Evolutionary conservation across 2,329 filamentous ascomycete genomes (phyloP).

Genomic region (Pseudogymnoascus sp.): DNA sequence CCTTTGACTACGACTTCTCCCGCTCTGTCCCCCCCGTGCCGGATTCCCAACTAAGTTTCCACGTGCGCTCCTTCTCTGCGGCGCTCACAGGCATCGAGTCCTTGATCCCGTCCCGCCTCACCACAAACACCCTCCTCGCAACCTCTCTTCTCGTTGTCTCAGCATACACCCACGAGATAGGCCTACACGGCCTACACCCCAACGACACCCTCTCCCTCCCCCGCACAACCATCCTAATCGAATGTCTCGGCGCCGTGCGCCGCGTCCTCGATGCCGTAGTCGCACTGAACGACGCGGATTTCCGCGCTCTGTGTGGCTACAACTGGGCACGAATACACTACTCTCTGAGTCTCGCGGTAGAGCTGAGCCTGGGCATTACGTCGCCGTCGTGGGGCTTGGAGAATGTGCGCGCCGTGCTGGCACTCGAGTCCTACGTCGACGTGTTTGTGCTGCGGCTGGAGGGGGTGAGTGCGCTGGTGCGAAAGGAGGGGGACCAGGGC

Average conservation of each 20-base stretch:
- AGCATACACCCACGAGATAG: slow-evolving; percentile 12
- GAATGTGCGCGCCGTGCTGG: neutral
- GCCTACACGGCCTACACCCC: neutral
- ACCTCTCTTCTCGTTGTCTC: neutral
- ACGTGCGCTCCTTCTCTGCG: slow-evolving; percentile 8
- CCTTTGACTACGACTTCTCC: slow-evolving; percentile 8
- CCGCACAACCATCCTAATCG: slow-evolving; percentile 10
- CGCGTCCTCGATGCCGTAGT: slow-evolving; percentile 7
- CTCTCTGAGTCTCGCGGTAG: slow-evolving; percentile 8
- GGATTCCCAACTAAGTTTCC: slow-evolving; percentile 8
- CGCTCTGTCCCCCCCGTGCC: neutral
- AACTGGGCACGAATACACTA: slow-evolving; percentile 11
- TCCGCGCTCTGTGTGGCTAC: slow-evolving; percentile 7
- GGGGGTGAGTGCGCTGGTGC: neutral
- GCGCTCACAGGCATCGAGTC: neutral
- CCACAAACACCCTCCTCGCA: neutral
- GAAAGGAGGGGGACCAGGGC: neutral
- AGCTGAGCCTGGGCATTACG: slow-evolving; percentile 8
- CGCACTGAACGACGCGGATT: neutral
- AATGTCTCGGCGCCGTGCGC: slow-evolving; percentile 8
- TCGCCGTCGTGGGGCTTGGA: slow-evolving; percentile 10
- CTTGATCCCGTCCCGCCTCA: slow-evolving; percentile 8
- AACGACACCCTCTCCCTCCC: slow-evolving; percentile 1
- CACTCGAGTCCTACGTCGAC: slow-evolving; percentile 11
- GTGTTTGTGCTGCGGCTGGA: slow-evolving; percentile 2